Conservation (phyloP, 352 stramenopile genomes). For the Bremia lactucae region DNA sequence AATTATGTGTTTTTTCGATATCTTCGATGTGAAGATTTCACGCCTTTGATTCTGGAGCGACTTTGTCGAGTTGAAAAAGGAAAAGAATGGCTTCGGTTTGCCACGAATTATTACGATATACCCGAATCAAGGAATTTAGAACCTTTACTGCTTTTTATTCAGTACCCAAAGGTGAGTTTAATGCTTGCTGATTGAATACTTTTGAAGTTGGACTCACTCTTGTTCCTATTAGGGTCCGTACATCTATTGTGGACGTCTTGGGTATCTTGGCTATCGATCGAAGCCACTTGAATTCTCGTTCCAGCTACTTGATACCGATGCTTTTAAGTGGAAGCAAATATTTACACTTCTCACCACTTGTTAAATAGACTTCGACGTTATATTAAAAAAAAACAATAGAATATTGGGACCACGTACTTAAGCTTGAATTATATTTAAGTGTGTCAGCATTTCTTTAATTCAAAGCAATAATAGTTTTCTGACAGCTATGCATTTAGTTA, state of each 20-base stretch:
- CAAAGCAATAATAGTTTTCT: too few relatives aligned
- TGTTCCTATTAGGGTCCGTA: conserved; percentile 27
- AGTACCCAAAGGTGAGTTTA: conserved; percentile 17
- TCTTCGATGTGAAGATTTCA: conserved; percentile 7
- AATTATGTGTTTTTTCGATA: conserved; percentile 17
- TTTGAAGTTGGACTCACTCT: neutral
- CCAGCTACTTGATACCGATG: conserved; percentile 41
- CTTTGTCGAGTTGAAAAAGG: conserved; percentile 12
- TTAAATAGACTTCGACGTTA: too few relatives aligned
- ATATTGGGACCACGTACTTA: too few relatives aligned
- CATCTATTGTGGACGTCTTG: conserved; percentile 61
- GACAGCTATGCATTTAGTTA: too few relatives aligned
- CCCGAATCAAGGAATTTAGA: neutral
- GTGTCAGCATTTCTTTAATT: too few relatives aligned
- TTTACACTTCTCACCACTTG: conserved; percentile 3
- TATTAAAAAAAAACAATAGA: too few relatives aligned
- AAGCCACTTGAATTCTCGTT: conserved; percentile 48
- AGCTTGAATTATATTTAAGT: too few relatives aligned
- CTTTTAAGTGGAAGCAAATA: conserved; percentile 20
- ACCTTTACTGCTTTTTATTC: conserved; percentile 16
- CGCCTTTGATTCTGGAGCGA: conserved; percentile 8
- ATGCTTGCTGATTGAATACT: neutral
- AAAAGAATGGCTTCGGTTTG: conserved; percentile 8
- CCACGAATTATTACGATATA: conserved; percentile 6
- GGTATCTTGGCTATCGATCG: conserved; percentile 31